These are phyloP conservation scores for Mucor plumbeus DNA, from an alignment of 371 early-diverging fungal genomes.

Conservation along the genomic window DNA sequence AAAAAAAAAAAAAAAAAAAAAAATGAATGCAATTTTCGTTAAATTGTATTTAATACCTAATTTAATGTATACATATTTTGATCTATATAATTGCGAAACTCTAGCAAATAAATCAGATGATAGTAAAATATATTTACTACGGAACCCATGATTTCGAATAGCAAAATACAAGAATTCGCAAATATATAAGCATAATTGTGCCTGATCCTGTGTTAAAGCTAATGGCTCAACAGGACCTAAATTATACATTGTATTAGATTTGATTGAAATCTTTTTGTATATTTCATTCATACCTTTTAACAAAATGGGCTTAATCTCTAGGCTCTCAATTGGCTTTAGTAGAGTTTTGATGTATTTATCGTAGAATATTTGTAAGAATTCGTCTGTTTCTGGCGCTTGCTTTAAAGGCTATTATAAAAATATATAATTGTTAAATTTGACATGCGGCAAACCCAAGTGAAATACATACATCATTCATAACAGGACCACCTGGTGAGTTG, in stretches of 20 bases:
- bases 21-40: background rate
- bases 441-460: background rate
- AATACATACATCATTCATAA: constrained; percentile 27
- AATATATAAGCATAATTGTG: constrained; percentile 59
- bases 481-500: constrained; percentile 7
- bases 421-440: background rate
- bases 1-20: too few species aligned
- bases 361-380: constrained; percentile 80
- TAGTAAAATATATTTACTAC: constrained; percentile 78
- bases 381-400: constrained; percentile 68
- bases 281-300: constrained; percentile 25
- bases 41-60: constrained; percentile 55
- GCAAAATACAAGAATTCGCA: constrained; percentile 78
- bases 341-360: constrained; percentile 59
- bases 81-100: constrained; percentile 68
- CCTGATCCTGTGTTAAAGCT: constrained; percentile 32
- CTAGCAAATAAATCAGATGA: constrained; percentile 65
- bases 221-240: constrained; percentile 42
- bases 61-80: constrained; percentile 71
- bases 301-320: constrained; percentile 39
- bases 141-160: constrained; percentile 64
- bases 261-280: background rate
- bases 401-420: constrained; percentile 17
- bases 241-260: background rate
- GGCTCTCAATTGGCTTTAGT: constrained; percentile 61